phyloP scores from a whole-genome alignment of 2,329 filamentous ascomycete species.

The Cladophialophora yegresii region DNA sequence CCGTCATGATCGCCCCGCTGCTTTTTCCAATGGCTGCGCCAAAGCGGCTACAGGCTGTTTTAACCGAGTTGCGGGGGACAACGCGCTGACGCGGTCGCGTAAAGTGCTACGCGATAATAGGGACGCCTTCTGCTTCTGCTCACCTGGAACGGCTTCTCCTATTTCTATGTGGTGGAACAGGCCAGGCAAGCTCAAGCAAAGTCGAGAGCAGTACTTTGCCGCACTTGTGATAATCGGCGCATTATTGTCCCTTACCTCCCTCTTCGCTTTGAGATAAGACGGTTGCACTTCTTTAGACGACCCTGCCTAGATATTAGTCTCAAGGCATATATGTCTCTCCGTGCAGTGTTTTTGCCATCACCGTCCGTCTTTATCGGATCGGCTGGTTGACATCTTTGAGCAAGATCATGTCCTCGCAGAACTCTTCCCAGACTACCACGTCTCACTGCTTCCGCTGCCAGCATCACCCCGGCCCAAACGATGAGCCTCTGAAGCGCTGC shows the following conservation, averaged over 20 bases:
- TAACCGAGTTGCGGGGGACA: not conserved
- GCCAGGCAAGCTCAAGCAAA: not conserved
- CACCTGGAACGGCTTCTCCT: not conserved
- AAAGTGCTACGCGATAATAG: not conserved
- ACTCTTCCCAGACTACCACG: conserved; percentile 1
- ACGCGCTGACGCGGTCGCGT: not conserved
- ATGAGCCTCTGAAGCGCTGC: conserved; percentile 12
- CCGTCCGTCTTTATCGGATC: not conserved
- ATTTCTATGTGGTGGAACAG: too few relatives aligned
- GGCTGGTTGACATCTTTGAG: not conserved
- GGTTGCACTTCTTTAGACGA: not conserved
- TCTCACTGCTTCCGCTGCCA: conserved; percentile 15
- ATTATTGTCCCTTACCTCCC: not conserved
- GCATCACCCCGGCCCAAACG: conserved; percentile 9
- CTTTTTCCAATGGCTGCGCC: not conserved
- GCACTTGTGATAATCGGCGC: too few relatives aligned
- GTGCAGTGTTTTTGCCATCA: too few relatives aligned
- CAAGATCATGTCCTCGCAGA: not conserved
- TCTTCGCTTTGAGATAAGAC: not conserved
- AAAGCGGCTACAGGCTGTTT: not conserved
- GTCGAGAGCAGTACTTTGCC: too few relatives aligned
- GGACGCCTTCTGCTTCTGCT: not conserved
- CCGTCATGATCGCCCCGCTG: not conserved
- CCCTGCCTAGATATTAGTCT: not conserved
- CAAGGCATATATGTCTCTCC: not conserved